Percentiles rank a stretch among this genome's conserved stretches.
Evolutionary conservation across 495 filamentous ascomycete genomes (phyloP).

Genomic region (Melanomma pulvis-pyrius): DNA sequence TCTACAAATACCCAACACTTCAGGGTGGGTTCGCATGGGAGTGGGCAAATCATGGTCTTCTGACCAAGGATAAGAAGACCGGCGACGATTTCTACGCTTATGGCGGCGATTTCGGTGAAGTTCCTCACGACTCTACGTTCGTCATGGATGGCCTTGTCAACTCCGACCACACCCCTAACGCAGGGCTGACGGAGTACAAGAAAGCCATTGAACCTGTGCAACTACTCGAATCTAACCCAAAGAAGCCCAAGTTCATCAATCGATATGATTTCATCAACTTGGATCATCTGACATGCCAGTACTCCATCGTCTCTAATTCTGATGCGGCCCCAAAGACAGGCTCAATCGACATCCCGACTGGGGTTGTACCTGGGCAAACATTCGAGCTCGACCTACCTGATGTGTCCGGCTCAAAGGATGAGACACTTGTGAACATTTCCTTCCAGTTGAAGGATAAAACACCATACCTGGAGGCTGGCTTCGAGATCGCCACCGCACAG

Average conservation of each 20-base stretch:
- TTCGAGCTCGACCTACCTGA: neutral
- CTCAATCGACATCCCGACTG: neutral
- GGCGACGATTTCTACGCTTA: slow-evolving; percentile 61
- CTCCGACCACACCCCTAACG: slow-evolving; percentile 61
- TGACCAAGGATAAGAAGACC: slow-evolving; percentile 52
- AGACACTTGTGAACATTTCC: slow-evolving; percentile 25
- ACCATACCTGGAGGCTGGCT: slow-evolving; percentile 2
- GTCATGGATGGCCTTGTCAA: slow-evolving; percentile 66
- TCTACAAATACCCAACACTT: slow-evolving; percentile 58
- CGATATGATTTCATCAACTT: slow-evolving; percentile 57
- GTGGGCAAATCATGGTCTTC: slow-evolving; percentile 71
- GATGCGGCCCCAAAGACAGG: neutral
- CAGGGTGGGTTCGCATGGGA: slow-evolving; percentile 76
- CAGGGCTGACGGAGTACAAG: slow-evolving; percentile 62
- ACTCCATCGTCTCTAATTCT: slow-evolving; percentile 37
- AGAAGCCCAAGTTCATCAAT: slow-evolving; percentile 49
- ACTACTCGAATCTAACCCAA: neutral
- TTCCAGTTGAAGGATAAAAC: slow-evolving; percentile 9
- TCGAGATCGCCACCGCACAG: slow-evolving; percentile 28
- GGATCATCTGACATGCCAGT: slow-evolving; percentile 49
- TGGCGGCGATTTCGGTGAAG: slow-evolving; percentile 68
- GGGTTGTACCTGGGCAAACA: slow-evolving; percentile 11
- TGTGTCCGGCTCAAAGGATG: slow-evolving; percentile 1
- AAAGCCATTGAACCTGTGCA: slow-evolving; percentile 63
- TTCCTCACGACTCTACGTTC: slow-evolving; percentile 65